Evolutionary conservation across 2,329 filamentous ascomycete species (phyloP), one percentile per base, ranked within the genome.

Genomic region (Botryosphaeria dothidea): DNA sequence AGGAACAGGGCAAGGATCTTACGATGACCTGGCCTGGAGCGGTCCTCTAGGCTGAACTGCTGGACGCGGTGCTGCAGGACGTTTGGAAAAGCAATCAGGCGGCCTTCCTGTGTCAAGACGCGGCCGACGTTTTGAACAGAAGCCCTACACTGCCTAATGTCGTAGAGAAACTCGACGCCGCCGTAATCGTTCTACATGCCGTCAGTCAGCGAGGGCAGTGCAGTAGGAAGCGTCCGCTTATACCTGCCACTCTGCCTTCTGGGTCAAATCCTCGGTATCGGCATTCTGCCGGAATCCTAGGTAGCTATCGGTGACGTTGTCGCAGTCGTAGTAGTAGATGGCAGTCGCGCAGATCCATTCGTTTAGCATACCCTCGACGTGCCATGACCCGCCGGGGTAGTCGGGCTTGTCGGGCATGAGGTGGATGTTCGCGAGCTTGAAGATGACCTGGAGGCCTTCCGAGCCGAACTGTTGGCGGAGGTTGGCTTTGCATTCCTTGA

Each of bases 341-440:
- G 86, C 84, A 0, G 85, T 86, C 0, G 86, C 85, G 67, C 82
- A 83, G 41, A 90, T 88, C 67, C 84, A 85, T 73, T 90, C 88
- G 68, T 90, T 90, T 72, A 72, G 67, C 43, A 67, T 65, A 7
- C 77, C 41, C 67, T 71, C 66, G 49, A 81, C 69, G 67, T 87
- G 84, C 82, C 84, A 87, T 3, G 74, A 75, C 0, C 84, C 85
- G 23, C 85, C 84, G 0, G 75, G 72, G 68, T 86, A 89, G 0
- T 67, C 68, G 0, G 87, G 84, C 1, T 85, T 80, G 8, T 85
- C 83, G 0, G 87, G 87, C 0, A 81, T 85, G 1, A 89, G 78
- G 34, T 86, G 78, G 52, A 88, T 83, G 56, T 80, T 82, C 1
- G 85, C 81, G 65, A 90, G 76, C 69, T 89, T 88, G 38, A 88